Conservation (phyloP, 2,329 filamentous ascomycete species). For the Lachnum nothofagi region DNA sequence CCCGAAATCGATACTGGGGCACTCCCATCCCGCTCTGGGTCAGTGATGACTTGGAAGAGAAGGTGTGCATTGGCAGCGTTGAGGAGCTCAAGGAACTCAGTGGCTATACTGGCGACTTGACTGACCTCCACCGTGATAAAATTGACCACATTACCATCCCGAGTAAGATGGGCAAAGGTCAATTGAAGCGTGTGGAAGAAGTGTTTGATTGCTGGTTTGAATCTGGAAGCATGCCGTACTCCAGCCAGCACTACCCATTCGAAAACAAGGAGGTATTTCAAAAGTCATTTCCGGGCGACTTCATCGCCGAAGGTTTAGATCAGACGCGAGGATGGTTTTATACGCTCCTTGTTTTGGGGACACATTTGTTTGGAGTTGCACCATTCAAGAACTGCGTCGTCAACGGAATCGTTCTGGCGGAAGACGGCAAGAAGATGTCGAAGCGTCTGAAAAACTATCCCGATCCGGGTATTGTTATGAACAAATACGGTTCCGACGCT, state of each 20-base stretch:
- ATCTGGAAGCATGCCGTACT: constrained; percentile 92
- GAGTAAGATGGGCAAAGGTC: constrained; percentile 78
- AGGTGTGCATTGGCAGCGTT: constrained; percentile 79
- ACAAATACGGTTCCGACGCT: constrained; percentile 85
- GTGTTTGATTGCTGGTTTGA: constrained; percentile 98
- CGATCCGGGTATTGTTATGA: constrained; percentile 75
- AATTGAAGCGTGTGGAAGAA: constrained; percentile 74
- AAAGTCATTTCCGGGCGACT: constrained; percentile 80
- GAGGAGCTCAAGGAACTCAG: constrained; percentile 79
- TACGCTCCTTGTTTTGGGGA: constrained; percentile 81
- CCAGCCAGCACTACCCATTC: constrained; percentile 86
- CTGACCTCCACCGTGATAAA: constrained; percentile 85
- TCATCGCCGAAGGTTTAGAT: constrained; percentile 88
- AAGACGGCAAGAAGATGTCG: constrained; percentile 98
- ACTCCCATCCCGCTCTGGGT: constrained; percentile 90
- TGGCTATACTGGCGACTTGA: constrained; percentile 77
- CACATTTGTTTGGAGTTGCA: constrained; percentile 75
- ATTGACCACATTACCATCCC: constrained; percentile 93
- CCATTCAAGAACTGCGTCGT: constrained; percentile 97
- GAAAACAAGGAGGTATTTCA: constrained; percentile 79
- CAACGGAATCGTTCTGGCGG: constrained; percentile 87
- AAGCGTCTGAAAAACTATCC: constrained; percentile 96
- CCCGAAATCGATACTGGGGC: constrained; percentile 91
- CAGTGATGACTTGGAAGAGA: constrained; percentile 81
- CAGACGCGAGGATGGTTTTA: constrained; percentile 98